Evolutionary conservation across 2,329 filamentous ascomycete genomes (phyloP), one percentile per base, ranked within the genome.

Genomic region (Nemania serpens): DNA sequence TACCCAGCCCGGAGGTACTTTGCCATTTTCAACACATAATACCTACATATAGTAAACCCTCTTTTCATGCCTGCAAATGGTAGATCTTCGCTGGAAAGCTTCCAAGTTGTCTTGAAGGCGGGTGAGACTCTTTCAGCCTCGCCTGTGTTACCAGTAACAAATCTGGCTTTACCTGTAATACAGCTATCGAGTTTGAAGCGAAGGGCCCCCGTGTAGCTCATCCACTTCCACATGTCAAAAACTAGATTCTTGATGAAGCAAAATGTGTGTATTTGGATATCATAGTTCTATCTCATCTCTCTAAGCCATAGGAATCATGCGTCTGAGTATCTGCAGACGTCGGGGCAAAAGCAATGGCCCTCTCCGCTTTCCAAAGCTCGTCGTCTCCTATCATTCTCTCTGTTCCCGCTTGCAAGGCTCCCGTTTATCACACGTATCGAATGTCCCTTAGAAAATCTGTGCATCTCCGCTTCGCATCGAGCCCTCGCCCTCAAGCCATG

Each of bases 351-450:
- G 56, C 56, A 59, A 62, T 49, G 29, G 22, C 46, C 34, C 34
- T 18, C 45, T 37, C 47, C 45, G 33, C 48, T 64, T 64, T 62
- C 62, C 59, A 64, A 64, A 57, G 59, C 59, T 39, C 47, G 3
- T 49, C 29, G 18, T 64, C 54, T 53, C 39, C 62, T 50, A 29
- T 39, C 10, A 10, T 17, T 42, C 12, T 12, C 13, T 51, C 39
- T 22, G n/a, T n/a, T 13, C 36, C 25, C n/a, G 15, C 36, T 5
- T 11, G 34, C 13, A 52, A 48, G 39, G 36, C 33, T 10, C 58
- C 34, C 22, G 18, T 53, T 29, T 47, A 49, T 39, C 47, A 45
- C 43, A 46, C 52, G 50, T 20, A 41, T 48, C 25, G 47, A 37
- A 39, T 55, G 41, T 22, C 43, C 25, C 13, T 33, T 37, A 20